These are phyloP conservation scores for Myriosclerotinia curreyana DNA, from an alignment of 2,329 filamentous ascomycete species.

Conservation along the genomic window DNA sequence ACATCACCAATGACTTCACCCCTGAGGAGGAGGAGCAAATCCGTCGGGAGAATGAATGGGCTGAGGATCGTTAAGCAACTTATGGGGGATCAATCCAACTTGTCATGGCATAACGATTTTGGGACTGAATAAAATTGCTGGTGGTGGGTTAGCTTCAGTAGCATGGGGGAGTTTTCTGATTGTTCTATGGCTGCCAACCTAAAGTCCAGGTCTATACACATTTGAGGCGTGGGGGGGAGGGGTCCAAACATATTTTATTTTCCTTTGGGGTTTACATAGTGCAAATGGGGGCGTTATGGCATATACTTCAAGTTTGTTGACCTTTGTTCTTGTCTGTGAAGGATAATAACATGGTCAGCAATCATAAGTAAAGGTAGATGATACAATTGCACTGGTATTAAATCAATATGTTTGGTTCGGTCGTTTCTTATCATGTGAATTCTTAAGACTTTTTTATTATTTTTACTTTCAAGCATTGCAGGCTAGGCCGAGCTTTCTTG, in stretches of 20 bases:
- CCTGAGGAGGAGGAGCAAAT: conserved; percentile 99
- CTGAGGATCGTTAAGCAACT: conserved; percentile 68
- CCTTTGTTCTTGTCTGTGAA: not conserved
- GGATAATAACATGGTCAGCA: conserved; percentile 8
- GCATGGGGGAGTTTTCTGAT: conserved; percentile 8
- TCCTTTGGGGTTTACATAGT: not conserved
- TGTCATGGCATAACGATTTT: not conserved
- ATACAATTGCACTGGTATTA: conserved; percentile 4
- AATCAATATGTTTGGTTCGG: not conserved
- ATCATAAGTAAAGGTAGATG: not conserved
- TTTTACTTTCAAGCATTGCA: no score
- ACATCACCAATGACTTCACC: conserved; percentile 99
- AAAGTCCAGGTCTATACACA: conserved; percentile 12
- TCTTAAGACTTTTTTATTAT: no score
- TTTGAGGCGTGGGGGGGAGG: not conserved
- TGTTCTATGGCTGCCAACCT: not conserved
- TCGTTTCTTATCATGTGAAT: not conserved
- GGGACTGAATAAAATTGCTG: conserved; percentile 4
- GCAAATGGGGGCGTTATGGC: conserved; percentile 4
- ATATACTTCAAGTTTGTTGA: conserved; percentile 7
- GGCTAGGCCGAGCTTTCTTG: no score
- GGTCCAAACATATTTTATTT: not conserved
- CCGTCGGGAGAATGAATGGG: conserved; percentile 86
- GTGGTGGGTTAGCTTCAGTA: conserved; percentile 1
- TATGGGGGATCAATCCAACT: not conserved